Base-by-base conservation (phyloP, 2,329 filamentous ascomycete species). In the Dactylellina parvicollis region DNA sequence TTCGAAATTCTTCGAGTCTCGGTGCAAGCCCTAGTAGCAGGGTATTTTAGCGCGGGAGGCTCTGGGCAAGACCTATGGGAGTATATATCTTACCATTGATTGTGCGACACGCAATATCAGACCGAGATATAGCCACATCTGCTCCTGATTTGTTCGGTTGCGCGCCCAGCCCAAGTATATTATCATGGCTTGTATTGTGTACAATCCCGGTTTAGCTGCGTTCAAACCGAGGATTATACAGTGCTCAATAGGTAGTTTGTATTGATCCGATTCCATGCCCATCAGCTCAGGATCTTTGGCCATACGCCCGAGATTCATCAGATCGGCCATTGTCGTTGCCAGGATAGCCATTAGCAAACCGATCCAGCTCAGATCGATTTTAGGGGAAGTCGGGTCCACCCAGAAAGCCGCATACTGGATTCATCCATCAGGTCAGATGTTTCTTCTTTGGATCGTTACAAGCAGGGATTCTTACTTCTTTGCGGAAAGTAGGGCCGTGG, bases 401-500 rank as follows among this genome's bases (percentile, higher is more conserved):
- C 90, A 94, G 78, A 85, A 84, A 60, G 80, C 79, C 70, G 86
- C 84, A 76, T 86, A 86, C 76, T 86, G 82, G 18, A 54, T 59
- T 26, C 34, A 52, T 36, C 3, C 52, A 26, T 49, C 20, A 65
- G n/a, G 22, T 67, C 52, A 67, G 52, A 67, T 32, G 12, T 7
- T 18, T 50, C 16, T 24, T 22, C 34, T 20, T 28, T 34, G 12
- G 38, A 64, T 49, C 24, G 2, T 40, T 26, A 28, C 44, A 14
- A 18, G 16, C 30, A 20, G 16, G 38, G 38, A 14, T 30, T 54
- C 77, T 78, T 79, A 91, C 83, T 80, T 91, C 86, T 77, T 89
- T 87, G 78, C 94, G 88, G 78, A 97, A 97, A 0, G 92, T 93
- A 9, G 92, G 93, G 0, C 89, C 89, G 78, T 96, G 92, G 55